Conservation (phyloP, 805 yeast species). For the Wickerhamiella kazuoi region DNA sequence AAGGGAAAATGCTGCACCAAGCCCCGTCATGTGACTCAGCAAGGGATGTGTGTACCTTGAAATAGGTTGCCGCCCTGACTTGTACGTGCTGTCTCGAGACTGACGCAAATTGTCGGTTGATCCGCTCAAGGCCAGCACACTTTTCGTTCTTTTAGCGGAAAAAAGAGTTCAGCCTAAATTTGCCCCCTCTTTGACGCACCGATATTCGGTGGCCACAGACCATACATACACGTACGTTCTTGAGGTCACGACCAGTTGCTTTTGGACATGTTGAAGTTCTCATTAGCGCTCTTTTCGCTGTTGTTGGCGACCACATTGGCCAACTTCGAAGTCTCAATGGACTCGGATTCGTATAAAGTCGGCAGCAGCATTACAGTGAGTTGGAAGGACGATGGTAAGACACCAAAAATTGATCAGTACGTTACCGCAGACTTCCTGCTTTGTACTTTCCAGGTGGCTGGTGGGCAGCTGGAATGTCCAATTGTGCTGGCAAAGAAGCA, state of each 20-base stretch:
- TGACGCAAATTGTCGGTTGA: no score
- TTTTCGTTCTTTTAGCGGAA: neutral
- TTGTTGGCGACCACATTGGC: conserved; percentile 6
- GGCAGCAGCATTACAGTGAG: conserved; percentile 21
- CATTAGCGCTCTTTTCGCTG: conserved; percentile 4
- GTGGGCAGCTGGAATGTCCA: conserved; percentile 27
- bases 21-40: no score
- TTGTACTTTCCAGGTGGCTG: conserved; percentile 48
- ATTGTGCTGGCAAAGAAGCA: conserved; percentile 18
- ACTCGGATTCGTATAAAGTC: conserved; percentile 9
- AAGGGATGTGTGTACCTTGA: no score
- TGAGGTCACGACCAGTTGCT: no score
- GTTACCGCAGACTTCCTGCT: conserved; percentile 33
- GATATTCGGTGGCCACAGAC: no score
- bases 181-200: neutral
- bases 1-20: no score
- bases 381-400: conserved; percentile 41
- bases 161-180: neutral
- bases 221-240: no score
- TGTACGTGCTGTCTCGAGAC: no score
- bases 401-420: conserved; percentile 31
- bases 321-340: conserved; percentile 9
- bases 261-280: no score
- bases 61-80: no score
- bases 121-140: no score